These are phyloP conservation scores for Trichoderma sp. DNA, from an alignment of 2,329 filamentous ascomycete species.

Conservation along the genomic window DNA sequence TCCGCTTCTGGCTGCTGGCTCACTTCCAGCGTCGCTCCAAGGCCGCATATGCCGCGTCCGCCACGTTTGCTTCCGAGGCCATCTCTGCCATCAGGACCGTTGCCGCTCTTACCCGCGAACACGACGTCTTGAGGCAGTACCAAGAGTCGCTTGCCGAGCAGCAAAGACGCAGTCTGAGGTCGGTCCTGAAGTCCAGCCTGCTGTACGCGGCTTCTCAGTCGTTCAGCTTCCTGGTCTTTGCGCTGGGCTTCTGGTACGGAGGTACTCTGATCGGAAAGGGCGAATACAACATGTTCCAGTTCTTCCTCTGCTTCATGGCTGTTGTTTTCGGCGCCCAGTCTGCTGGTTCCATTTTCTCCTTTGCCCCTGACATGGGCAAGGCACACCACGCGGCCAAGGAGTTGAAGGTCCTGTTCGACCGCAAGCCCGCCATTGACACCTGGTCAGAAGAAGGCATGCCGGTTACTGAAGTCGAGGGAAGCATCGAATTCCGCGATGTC, in stretches of 20 bases:
- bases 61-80: slow-evolving; percentile 88
- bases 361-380: slow-evolving; percentile 91
- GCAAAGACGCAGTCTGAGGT: slow-evolving; percentile 67
- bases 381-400: slow-evolving; percentile 81
- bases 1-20: slow-evolving; percentile 82
- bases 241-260: slow-evolving; percentile 92
- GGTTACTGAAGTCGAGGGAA: slow-evolving; percentile 68
- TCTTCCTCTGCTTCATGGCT: slow-evolving; percentile 87
- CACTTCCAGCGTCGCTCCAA: slow-evolving; percentile 80
- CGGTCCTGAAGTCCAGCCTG: slow-evolving; percentile 73
- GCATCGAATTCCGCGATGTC: slow-evolving; percentile 86
- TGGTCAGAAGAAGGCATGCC: slow-evolving; percentile 73
- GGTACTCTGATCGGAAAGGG: slow-evolving; percentile 70
- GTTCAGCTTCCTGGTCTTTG: slow-evolving; percentile 78
- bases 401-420: slow-evolving; percentile 82
- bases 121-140: slow-evolving; percentile 76
- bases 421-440: slow-evolving; percentile 77
- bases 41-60: slow-evolving; percentile 76
- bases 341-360: slow-evolving; percentile 85
- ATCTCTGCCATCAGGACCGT: slow-evolving; percentile 94
- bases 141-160: slow-evolving; percentile 67
- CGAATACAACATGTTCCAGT: slow-evolving; percentile 80
- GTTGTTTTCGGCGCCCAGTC: slow-evolving; percentile 92
- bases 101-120: slow-evolving; percentile 83
- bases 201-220: slow-evolving; percentile 87